Conservation (phyloP, 1,284 basidiomycete genomes). For the Ceratobasidium sp. region DNA sequence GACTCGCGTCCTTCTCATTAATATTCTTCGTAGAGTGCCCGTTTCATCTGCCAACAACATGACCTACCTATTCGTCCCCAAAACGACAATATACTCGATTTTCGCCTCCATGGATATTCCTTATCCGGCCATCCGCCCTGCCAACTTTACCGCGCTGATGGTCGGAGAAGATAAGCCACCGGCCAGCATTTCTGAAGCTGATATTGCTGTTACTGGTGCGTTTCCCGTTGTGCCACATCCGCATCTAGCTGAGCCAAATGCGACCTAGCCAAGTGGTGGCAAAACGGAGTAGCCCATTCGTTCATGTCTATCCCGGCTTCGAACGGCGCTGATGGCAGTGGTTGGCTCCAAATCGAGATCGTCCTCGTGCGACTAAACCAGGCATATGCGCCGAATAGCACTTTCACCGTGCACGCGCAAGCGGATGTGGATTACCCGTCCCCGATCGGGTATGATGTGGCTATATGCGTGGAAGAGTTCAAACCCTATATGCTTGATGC, state of each 20-base stretch:
- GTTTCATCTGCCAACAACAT: conserved; percentile 24
- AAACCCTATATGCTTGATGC: conserved; percentile 29
- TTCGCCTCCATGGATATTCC: conserved; percentile 37
- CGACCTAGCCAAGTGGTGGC: conserved; percentile 37
- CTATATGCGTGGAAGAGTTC: conserved; percentile 30
- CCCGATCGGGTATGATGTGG: conserved; percentile 33
- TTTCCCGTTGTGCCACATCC: background rate
- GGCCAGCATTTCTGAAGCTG: conserved; percentile 20
- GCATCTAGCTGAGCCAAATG: background rate
- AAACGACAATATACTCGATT: conserved; percentile 23
- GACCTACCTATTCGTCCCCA: conserved; percentile 35
- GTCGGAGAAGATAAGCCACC: conserved; percentile 9
- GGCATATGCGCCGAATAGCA: conserved; percentile 25
- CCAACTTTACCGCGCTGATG: conserved; percentile 24
- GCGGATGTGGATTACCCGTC: conserved; percentile 18
- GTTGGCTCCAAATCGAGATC: conserved; percentile 38
- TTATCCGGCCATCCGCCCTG: background rate
- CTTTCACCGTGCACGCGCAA: conserved; percentile 18
- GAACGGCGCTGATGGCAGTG: conserved; percentile 17
- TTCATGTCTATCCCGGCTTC: conserved; percentile 23
- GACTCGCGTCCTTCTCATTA: background rate
- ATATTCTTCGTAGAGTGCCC: background rate
- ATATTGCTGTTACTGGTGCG: conserved; percentile 24
- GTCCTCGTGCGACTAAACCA: conserved; percentile 32
- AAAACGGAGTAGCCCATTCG: conserved; percentile 34